Percentiles rank a stretch among this genome's conserved stretches.
Evolutionary conservation across 768 basidiomycete genomes (phyloP).

Genomic region (Auriscalpium orientale): DNA sequence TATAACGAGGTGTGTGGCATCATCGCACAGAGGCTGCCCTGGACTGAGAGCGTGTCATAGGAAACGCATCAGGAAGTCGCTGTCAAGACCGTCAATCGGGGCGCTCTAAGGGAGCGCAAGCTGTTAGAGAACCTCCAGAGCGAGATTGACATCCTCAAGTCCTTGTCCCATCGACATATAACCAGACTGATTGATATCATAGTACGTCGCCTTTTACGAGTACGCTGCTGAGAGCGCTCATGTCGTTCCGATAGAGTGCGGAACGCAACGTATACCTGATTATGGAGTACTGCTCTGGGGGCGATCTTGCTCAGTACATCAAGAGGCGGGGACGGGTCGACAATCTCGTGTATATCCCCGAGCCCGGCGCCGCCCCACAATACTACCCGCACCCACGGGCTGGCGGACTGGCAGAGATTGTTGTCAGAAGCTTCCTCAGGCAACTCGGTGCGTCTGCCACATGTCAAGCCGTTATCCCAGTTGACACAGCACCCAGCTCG

Average conservation of each 20-base stretch:
- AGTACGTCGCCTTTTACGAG: conserved; percentile 36
- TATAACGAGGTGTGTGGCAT: conserved; percentile 70
- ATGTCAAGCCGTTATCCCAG: background rate
- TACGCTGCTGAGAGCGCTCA: background rate
- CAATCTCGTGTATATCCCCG: conserved; percentile 74
- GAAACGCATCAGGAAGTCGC: conserved; percentile 76
- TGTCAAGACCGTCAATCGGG: conserved; percentile 88
- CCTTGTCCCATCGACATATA: conserved; percentile 86
- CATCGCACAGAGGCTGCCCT: background rate
- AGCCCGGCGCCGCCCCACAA: conserved; percentile 58
- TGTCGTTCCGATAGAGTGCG: conserved; percentile 41
- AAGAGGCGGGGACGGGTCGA: conserved; percentile 95
- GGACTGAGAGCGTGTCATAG: conserved; percentile 29
- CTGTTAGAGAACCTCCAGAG: conserved; percentile 96
- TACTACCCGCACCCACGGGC: conserved; percentile 89
- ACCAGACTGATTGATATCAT: conserved; percentile 91
- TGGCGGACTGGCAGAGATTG: conserved; percentile 86
- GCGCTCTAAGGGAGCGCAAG: conserved; percentile 80
- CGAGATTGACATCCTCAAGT: conserved; percentile 95
- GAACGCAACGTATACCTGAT: conserved; percentile 85
- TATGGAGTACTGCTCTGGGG: conserved; percentile 96
- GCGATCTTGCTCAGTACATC: conserved; percentile 94
- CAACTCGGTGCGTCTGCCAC: conserved; percentile 60
- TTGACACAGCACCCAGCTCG: conserved; percentile 47
- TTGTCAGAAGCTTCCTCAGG: conserved; percentile 85